Conservation (phyloP, 192 early-diverging fungal genomes). For the Coemansia sp. region DNA sequence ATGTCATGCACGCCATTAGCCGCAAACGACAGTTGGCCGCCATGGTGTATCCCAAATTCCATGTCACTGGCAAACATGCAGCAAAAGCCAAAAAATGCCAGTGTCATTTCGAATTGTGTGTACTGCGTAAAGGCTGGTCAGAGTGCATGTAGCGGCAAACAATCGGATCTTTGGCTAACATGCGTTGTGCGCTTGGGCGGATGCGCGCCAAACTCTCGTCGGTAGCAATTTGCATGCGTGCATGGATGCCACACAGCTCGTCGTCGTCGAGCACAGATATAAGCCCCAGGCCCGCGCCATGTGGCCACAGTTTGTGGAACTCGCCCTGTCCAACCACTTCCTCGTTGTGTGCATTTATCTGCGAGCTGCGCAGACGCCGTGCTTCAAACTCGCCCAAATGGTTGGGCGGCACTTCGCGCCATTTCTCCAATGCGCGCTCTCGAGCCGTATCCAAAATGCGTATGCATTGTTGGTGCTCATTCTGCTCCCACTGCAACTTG, state of each 20-base stretch:
- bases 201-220: conserved; percentile 11
- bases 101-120: neutral
- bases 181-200: conserved; percentile 13
- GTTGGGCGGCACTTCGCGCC: conserved; percentile 37
- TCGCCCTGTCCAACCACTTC: conserved; percentile 9
- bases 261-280: conserved; percentile 33
- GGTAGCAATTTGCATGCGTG: conserved; percentile 14
- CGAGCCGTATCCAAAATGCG: conserved; percentile 19
- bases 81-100: neutral
- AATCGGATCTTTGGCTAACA: conserved; percentile 24
- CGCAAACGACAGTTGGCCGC: no score
- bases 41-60: no score
- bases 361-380: conserved; percentile 8
- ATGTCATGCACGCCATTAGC: no score
- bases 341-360: neutral
- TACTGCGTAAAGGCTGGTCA: no score
- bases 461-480: conserved; percentile 8
- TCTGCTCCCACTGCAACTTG: neutral
- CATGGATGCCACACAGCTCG: conserved; percentile 34
- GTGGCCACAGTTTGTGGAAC: conserved; percentile 30
- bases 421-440: conserved; percentile 32
- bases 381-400: conserved; percentile 29
- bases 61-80: neutral
- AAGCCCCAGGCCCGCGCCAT: conserved; percentile 39
- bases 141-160: conserved; percentile 18